Percentiles rank a stretch among this genome's conserved stretches.
phyloP scores from a whole-genome alignment of 108 stramenopile genomes.

The Cylindrotheca fusiformis region DNA sequence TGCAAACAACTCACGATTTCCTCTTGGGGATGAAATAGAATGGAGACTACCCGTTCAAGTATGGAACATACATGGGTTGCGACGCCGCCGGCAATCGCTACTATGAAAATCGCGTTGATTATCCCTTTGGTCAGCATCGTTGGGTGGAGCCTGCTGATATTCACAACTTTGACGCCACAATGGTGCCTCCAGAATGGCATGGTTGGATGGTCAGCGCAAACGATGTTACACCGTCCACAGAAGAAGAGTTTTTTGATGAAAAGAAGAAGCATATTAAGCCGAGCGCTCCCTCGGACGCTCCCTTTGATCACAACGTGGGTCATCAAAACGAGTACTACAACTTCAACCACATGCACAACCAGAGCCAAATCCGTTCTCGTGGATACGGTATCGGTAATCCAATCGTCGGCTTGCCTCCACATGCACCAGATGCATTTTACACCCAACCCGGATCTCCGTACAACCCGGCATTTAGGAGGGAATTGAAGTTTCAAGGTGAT shows the following conservation, averaged over 20 bases:
- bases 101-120: slow-evolving; percentile 93
- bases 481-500: slow-evolving; percentile 67
- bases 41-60: slow-evolving; percentile 94
- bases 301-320: slow-evolving; percentile 67
- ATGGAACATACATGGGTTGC: slow-evolving; percentile 92
- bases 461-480: slow-evolving; percentile 69
- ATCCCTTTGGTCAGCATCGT: slow-evolving; percentile 93
- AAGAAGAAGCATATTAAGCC: slow-evolving; percentile 37
- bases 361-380: slow-evolving; percentile 78
- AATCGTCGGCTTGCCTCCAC: slow-evolving; percentile 71
- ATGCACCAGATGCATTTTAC: slow-evolving; percentile 81
- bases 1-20: slow-evolving; percentile 8
- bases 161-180: slow-evolving; percentile 92
- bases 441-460: slow-evolving; percentile 95
- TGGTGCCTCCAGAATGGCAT: slow-evolving; percentile 92
- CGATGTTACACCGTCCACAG: slow-evolving; percentile 72
- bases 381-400: slow-evolving; percentile 89
- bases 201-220: slow-evolving; percentile 93
- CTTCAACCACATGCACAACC: slow-evolving; percentile 84
- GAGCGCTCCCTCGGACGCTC: slow-evolving; percentile 71
- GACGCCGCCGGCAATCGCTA: slow-evolving; percentile 93
- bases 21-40: slow-evolving; percentile 46
- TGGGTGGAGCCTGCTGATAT: slow-evolving; percentile 90
- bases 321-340: slow-evolving; percentile 71
- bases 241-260: slow-evolving; percentile 40